Evolutionary conservation across 805 yeast genomes (phyloP), one percentile per base, ranked within the genome.

Genomic region (Yarrowia sp.): DNA sequence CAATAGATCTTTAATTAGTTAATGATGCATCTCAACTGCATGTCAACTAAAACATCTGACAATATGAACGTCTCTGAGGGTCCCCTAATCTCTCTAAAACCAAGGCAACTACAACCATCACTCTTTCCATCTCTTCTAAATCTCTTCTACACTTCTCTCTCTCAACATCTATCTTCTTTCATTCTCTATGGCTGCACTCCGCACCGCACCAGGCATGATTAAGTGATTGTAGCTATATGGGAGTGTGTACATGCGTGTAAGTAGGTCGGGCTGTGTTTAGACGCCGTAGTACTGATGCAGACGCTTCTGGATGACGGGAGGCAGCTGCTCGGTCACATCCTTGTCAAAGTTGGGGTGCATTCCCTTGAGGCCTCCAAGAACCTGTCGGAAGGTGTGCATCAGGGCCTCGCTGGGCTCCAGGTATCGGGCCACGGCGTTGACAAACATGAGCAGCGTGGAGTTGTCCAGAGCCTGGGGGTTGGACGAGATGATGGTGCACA

Each of bases 391-490:
- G 19, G 61, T 65, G 53, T 65, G 61, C 49, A 45, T 53, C 19
- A 65, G 68, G 2, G 26, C 32, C 11, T 50, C 61, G 41, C 71
- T 69, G 5, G 75, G 75, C 48, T 73, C 72, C 45, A 55, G 42
- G 66, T 73, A 73, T n/a, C 69, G 59, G 3, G 72, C 89, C 67
- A 89, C 83, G 70, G 91, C 84, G 64, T 84, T 85, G 40, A 89
- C 75, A 70, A 90, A 87, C 48, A 81, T 77, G 32, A 85, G 81
- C 67, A 90, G 78, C 56, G 81, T 81, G 16, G 77, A 78, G 70
- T 81, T 85, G 41, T 79, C 76, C 56, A 91, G 79, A 0, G 87
- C 89, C 42, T 84, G 82, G 1, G 97, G 97, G 74, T 89, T 88
- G n/a, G 79, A 76, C 45, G 83, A 82, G 16, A 94, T 81, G 40